phyloP scores from a whole-genome alignment of 208 protist genomes.

The Tritrichomonas musculus region DNA sequence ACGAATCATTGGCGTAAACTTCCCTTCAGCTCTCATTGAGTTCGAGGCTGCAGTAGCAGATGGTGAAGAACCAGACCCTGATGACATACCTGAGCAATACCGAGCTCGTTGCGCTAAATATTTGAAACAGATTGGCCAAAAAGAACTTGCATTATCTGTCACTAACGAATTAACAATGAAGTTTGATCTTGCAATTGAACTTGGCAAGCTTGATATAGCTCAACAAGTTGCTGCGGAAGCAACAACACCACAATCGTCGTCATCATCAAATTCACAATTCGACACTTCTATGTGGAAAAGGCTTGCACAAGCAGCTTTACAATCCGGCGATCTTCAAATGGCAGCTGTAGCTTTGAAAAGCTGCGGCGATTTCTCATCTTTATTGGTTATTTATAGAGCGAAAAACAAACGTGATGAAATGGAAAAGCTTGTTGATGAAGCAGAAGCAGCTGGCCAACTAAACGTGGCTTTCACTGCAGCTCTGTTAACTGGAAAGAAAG shows the following conservation, averaged over 20 bases:
- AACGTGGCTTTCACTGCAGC: conserved; percentile 12
- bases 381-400: background rate
- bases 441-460: background rate
- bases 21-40: background rate
- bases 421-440: background rate
- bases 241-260: too few species aligned
- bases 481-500: background rate
- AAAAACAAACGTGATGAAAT: background rate
- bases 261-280: too few species aligned
- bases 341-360: background rate
- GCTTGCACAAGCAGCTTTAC: background rate
- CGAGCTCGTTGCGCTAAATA: background rate
- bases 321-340: background rate
- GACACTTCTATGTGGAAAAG: background rate
- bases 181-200: background rate
- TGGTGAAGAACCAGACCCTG: background rate
- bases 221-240: background rate
- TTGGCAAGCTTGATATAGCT: background rate
- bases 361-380: background rate
- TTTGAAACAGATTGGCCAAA: background rate
- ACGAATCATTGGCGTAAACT: background rate
- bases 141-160: background rate
- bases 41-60: background rate
- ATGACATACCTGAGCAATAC: background rate
- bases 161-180: background rate